Evolutionary conservation across 768 basidiomycete species (phyloP).

Genomic region (Tulasnella calospora): DNA sequence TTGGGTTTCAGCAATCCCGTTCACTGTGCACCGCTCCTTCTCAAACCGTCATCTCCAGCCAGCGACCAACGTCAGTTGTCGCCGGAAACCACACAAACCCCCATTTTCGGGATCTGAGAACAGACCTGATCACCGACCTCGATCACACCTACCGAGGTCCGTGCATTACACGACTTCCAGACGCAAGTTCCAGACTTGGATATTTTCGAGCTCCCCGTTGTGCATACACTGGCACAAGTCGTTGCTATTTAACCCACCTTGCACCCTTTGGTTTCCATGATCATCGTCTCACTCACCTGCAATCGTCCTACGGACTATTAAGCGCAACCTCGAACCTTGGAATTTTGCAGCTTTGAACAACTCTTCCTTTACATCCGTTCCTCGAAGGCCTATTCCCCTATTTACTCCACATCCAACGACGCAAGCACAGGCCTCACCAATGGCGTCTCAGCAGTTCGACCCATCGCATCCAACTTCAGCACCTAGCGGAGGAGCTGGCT

Average conservation of each 20-base stretch:
- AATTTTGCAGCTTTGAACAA: neutral
- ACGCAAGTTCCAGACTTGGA: slow-evolving; percentile 11
- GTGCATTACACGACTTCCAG: slow-evolving; percentile 17
- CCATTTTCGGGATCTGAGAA: slow-evolving; percentile 8
- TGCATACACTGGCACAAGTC: neutral
- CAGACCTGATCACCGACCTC: slow-evolving; percentile 13
- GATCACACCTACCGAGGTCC: slow-evolving; percentile 19
- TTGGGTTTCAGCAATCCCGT: neutral
- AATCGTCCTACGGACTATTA: slow-evolving; percentile 13
- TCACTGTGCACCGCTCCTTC: slow-evolving; percentile 9
- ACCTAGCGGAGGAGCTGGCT: slow-evolving; percentile 13
- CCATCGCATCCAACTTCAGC: neutral
- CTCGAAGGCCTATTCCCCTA: slow-evolving; percentile 17
- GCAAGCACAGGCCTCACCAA: slow-evolving; percentile 4
- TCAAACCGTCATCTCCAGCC: neutral
- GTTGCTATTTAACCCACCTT: slow-evolving; percentile 7
- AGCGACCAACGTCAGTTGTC: neutral
- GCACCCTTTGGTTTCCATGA: neutral
- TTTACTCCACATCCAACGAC: slow-evolving; percentile 19
- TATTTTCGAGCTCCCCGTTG: slow-evolving; percentile 2
- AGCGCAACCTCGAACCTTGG: slow-evolving; percentile 7
- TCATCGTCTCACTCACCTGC: slow-evolving; percentile 8
- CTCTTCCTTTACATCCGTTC: slow-evolving; percentile 11
- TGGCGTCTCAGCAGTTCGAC: slow-evolving; percentile 15
- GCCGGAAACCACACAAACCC: slow-evolving; percentile 5